Conservation (phyloP, 2,329 filamentous ascomycete species). For the Xylariaceae sp. region DNA sequence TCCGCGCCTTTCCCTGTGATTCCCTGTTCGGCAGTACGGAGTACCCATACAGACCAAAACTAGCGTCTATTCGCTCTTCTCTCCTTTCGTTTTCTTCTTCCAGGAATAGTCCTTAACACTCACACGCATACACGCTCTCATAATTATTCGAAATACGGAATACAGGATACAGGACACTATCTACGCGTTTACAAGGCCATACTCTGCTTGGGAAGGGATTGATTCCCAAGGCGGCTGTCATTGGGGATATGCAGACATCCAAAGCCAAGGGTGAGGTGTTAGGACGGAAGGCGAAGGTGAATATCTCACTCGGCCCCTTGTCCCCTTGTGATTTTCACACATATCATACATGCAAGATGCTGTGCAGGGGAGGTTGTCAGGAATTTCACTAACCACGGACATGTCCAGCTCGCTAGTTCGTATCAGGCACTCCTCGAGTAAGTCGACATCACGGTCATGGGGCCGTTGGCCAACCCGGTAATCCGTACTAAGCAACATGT, state of each 20-base stretch:
- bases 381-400: constrained; percentile 10
- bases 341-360: neutral
- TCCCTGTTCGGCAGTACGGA: neutral
- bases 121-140: neutral
- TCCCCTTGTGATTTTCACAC: neutral
- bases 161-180: neutral
- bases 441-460: constrained; percentile 33
- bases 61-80: neutral
- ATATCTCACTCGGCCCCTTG: constrained; percentile 6
- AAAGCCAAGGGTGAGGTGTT: constrained; percentile 45
- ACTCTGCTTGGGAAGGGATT: constrained; percentile 20
- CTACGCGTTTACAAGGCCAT: neutral
- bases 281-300: constrained; percentile 34
- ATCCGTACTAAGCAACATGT: constrained; percentile 12
- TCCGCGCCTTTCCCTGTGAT: neutral
- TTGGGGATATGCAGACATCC: constrained; percentile 36
- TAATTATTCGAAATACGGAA: neutral
- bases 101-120: neutral
- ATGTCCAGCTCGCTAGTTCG: constrained; percentile 78
- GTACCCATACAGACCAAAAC: neutral
- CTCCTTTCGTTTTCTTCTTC: neutral
- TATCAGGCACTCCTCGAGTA: constrained; percentile 96
- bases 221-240: constrained; percentile 18
- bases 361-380: neutral
- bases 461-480: constrained; percentile 5